Evolutionary conservation across 75 land plant species (phyloP).

Genomic region (Pseudotsuga menziesii): DNA sequence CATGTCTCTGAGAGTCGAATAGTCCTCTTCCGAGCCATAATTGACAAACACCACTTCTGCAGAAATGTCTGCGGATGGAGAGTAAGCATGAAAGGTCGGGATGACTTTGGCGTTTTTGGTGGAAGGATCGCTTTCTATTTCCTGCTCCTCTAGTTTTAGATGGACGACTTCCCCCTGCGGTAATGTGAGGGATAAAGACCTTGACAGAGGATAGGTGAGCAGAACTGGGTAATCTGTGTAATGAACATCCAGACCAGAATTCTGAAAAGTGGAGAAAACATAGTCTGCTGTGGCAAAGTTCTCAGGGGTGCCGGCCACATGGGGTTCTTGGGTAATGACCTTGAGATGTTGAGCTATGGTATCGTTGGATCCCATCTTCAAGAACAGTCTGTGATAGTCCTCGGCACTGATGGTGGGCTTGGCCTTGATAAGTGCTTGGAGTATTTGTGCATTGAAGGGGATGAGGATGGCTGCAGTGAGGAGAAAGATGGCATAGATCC

Average conservation of each 20-base stretch:
- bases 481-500: too few relatives aligned
- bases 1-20: slow-evolving; percentile 25
- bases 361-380: slow-evolving; percentile 34
- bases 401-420: too few relatives aligned
- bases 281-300: slow-evolving; percentile 35
- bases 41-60: slow-evolving; percentile 61
- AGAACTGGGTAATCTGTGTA: slow-evolving; percentile 33
- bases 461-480: too few relatives aligned
- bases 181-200: not conserved
- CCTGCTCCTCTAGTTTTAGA: not conserved
- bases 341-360: slow-evolving; percentile 52
- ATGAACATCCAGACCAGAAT: slow-evolving; percentile 36
- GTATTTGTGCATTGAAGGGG: too few relatives aligned
- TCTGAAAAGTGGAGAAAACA: slow-evolving; percentile 34
- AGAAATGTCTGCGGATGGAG: slow-evolving; percentile 67
- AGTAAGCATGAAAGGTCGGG: slow-evolving; percentile 72
- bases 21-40: slow-evolving; percentile 63
- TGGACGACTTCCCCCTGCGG: not conserved
- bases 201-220: slow-evolving; percentile 55
- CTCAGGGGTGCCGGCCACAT: slow-evolving; percentile 67
- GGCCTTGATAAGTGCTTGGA: too few relatives aligned
- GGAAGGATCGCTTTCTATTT: not conserved
- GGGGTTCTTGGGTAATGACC: slow-evolving; percentile 56
- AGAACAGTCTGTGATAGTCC: slow-evolving; percentile 15
- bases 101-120: slow-evolving; percentile 18